Conservation (phyloP, 2,329 filamentous ascomycete species). For the Paramyrothecium roridum region DNA sequence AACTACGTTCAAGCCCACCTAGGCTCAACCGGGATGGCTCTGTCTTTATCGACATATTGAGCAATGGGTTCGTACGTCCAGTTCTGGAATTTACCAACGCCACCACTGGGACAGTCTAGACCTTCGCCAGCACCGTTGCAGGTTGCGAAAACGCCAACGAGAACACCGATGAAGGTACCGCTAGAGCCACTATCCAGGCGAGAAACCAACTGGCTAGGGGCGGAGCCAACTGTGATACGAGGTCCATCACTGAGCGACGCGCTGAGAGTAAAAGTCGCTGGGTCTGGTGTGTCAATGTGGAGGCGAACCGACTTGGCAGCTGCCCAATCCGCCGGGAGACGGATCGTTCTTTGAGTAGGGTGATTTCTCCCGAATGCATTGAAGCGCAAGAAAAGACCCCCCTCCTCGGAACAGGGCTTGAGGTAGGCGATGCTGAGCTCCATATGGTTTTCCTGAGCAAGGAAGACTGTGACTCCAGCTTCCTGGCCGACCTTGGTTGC, state of each 20-base stretch:
- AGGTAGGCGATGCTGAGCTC: neutral
- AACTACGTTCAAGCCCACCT: no score
- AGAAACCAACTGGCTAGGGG: neutral
- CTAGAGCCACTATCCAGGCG: neutral
- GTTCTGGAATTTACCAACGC: constrained; percentile 7
- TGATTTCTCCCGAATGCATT: neutral
- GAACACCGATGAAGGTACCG: neutral
- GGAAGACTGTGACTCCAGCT: neutral
- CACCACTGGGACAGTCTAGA: constrained; percentile 9
- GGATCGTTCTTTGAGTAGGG: neutral
- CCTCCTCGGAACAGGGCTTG: neutral
- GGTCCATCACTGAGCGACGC: neutral
- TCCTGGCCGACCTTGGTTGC: neutral
- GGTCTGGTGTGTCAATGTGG: constrained; percentile 23
- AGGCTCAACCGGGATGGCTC: neutral
- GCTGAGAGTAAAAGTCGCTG: constrained; percentile 9
- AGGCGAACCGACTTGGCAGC: constrained; percentile 12
- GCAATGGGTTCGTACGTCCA: constrained; percentile 10
- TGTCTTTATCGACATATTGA: constrained; percentile 6
- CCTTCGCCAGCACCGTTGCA: constrained; percentile 4
- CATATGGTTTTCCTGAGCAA: neutral
- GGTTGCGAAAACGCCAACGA: neutral
- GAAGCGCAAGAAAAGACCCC: neutral
- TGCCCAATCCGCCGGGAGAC: neutral
- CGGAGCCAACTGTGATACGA: constrained; percentile 1